These are phyloP conservation scores for Oryza rufipogon DNA, from an alignment of 176 grass and related monocot genomes.

Conservation along the genomic window DNA sequence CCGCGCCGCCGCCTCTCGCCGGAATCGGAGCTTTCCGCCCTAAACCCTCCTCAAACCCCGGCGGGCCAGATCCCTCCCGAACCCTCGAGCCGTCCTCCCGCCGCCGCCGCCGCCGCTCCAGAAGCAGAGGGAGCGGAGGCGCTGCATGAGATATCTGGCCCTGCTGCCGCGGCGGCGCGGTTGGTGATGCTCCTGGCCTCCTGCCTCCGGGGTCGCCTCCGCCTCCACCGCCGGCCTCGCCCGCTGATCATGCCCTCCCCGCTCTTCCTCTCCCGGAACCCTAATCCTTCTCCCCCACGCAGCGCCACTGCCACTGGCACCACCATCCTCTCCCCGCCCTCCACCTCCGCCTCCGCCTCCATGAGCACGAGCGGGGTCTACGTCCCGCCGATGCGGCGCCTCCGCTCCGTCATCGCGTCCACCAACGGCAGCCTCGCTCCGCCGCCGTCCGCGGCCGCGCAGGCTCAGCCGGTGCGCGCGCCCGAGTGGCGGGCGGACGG, in stretches of 20 bases:
- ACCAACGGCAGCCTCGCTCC: conserved; percentile 66
- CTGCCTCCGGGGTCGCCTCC: conserved; percentile 58
- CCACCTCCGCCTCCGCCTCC: conserved; percentile 32
- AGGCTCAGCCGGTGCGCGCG: conserved; percentile 33
- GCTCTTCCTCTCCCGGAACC: conserved; percentile 51
- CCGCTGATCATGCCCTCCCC: conserved; percentile 56
- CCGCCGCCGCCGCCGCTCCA: background rate
- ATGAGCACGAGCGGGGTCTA: conserved; percentile 65
- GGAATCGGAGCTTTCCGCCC: background rate
- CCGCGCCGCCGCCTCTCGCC: conserved; percentile 28
- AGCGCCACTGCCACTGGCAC: background rate
- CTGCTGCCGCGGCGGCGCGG: conserved; percentile 36
- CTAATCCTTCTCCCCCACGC: conserved; percentile 44
- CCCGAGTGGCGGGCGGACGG: conserved; percentile 54
- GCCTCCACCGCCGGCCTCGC: conserved; percentile 46
- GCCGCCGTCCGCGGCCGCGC: conserved; percentile 33
- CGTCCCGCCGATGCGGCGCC: conserved; percentile 86
- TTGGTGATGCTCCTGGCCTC: conserved; percentile 66
- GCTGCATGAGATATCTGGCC: conserved; percentile 52
- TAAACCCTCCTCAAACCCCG: background rate
- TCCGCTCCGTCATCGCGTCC: conserved; percentile 83
- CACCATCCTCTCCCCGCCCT: background rate
- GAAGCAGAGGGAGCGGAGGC: conserved; percentile 6
- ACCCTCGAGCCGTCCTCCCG: background rate
- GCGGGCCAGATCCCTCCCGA: background rate